These are phyloP conservation scores for Dactylellina sp. DNA, from an alignment of 2,329 filamentous ascomycete genomes.

Conservation along the genomic window DNA sequence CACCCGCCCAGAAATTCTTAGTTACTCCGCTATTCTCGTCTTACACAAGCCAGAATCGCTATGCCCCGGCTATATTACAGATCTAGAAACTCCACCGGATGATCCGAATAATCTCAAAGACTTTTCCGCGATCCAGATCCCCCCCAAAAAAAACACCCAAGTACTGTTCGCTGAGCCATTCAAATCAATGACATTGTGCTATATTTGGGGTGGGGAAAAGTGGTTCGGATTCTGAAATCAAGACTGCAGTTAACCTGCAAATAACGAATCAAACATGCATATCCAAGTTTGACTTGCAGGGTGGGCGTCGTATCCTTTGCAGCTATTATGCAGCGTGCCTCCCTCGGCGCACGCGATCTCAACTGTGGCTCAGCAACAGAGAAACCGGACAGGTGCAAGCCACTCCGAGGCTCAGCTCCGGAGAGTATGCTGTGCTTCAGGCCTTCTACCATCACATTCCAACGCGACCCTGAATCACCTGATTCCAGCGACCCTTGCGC, in stretches of 20 bases:
- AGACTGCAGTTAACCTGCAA: conserved; percentile 16
- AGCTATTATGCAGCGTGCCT: conserved; percentile 34
- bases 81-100: background rate
- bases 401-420: background rate
- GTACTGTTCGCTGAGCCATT: conserved; percentile 4
- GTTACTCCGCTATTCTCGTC: conserved; percentile 26
- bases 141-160: conserved; percentile 1
- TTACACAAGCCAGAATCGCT: background rate
- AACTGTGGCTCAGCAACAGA: conserved; percentile 23
- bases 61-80: background rate
- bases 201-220: conserved; percentile 43
- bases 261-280: conserved; percentile 39
- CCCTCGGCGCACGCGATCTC: conserved; percentile 28
- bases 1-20: conserved; percentile 18
- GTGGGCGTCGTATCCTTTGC: conserved; percentile 27
- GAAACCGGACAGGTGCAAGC: conserved; percentile 4
- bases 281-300: background rate
- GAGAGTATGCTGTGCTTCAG: background rate
- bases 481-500: no score
- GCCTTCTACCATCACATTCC: no score
- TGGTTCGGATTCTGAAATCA: conserved; percentile 35
- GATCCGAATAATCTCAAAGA: background rate
- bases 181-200: conserved; percentile 8
- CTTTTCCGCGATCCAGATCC: background rate
- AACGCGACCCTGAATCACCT: no score